A percentile compares a stretch with the other conserved stretches of the same genome.
These are phyloP conservation scores for Nevesoporus exiguus DNA, from an alignment of 768 basidiomycete genomes.

Conservation along the genomic window DNA sequence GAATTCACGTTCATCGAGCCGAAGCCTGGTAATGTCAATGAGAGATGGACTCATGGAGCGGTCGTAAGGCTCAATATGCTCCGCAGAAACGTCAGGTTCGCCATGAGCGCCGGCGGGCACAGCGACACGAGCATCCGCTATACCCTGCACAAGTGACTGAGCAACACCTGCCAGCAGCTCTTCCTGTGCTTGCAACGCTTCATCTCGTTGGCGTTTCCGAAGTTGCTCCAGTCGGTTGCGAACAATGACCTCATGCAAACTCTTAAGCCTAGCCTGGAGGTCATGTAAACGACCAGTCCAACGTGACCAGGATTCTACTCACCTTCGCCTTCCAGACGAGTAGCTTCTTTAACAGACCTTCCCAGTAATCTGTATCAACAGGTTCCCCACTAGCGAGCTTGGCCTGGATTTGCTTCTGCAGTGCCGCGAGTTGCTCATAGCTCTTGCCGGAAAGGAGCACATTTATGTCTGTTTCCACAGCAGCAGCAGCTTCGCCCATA, in stretches of 20 bases:
- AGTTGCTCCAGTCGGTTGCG: constrained; percentile 95
- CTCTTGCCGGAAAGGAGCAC: constrained; percentile 80
- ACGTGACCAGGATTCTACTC: constrained; percentile 4
- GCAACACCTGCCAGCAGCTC: constrained; percentile 82
- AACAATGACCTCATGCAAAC: constrained; percentile 93
- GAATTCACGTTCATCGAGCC: constrained; percentile 76
- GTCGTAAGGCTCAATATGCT: constrained; percentile 76
- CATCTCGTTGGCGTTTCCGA: constrained; percentile 92
- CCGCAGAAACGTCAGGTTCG: constrained; percentile 39
- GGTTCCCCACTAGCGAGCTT: constrained; percentile 92
- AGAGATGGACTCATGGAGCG: constrained; percentile 83
- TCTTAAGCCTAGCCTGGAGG: constrained; percentile 80
- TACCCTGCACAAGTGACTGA: constrained; percentile 50
- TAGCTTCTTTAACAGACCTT: constrained; percentile 83
- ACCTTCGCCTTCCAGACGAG: constrained; percentile 98
- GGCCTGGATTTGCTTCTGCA: constrained; percentile 83
- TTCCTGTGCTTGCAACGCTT: constrained; percentile 90
- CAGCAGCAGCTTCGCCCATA: constrained; percentile 67
- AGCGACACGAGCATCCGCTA: constrained; percentile 35
- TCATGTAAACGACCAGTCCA: constrained; percentile 3
- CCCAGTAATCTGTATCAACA: constrained; percentile 98
- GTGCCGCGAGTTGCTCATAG: constrained; percentile 73
- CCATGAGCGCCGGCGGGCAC: constrained; percentile 30
- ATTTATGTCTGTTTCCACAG: constrained; percentile 83
- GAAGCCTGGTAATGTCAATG: constrained; percentile 66